phyloP scores from a whole-genome alignment of 2,329 filamentous ascomycete genomes.

The Setomelanomma holmii region DNA sequence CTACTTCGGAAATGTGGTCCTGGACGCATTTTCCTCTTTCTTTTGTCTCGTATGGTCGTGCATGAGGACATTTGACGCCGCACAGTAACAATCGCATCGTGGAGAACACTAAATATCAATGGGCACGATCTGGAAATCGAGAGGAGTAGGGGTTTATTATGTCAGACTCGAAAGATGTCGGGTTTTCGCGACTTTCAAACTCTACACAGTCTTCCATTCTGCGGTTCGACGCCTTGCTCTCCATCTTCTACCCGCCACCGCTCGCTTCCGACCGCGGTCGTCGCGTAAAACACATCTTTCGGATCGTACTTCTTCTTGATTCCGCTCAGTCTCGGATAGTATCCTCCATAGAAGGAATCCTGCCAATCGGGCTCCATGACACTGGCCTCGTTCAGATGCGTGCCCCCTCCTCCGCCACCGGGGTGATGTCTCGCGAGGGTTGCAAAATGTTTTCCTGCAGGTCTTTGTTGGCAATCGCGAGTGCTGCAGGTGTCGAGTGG shows the following conservation, averaged over 20 bases:
- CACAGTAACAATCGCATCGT: too few relatives aligned
- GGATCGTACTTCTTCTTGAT: conserved; percentile 39
- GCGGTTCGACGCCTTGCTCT: conserved; percentile 25
- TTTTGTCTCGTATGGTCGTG: too few relatives aligned
- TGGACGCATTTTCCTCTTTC: too few relatives aligned
- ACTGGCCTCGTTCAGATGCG: conserved; percentile 39
- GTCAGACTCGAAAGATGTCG: background rate
- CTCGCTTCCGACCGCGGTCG: conserved; percentile 33
- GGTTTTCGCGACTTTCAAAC: too few relatives aligned
- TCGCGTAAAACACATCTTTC: conserved; percentile 33
- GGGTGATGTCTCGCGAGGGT: conserved; percentile 27
- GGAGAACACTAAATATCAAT: too few relatives aligned
- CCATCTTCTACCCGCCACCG: conserved; percentile 30
- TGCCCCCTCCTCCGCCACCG: conserved; percentile 26
- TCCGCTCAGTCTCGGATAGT: conserved; percentile 32
- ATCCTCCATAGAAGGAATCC: conserved; percentile 35
- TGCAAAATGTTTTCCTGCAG: conserved; percentile 24
- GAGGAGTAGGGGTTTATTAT: too few relatives aligned
- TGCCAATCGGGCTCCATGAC: conserved; percentile 36
- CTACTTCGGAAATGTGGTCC: too few relatives aligned
- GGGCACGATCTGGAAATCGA: too few relatives aligned
- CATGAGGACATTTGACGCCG: too few relatives aligned
- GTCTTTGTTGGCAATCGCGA: conserved; percentile 16
- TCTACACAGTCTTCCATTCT: conserved; percentile 33
- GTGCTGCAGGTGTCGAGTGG: conserved; percentile 18